phyloP scores from a whole-genome alignment of 2,329 filamentous ascomycete genomes.

The Albophoma yamanashiensis region DNA sequence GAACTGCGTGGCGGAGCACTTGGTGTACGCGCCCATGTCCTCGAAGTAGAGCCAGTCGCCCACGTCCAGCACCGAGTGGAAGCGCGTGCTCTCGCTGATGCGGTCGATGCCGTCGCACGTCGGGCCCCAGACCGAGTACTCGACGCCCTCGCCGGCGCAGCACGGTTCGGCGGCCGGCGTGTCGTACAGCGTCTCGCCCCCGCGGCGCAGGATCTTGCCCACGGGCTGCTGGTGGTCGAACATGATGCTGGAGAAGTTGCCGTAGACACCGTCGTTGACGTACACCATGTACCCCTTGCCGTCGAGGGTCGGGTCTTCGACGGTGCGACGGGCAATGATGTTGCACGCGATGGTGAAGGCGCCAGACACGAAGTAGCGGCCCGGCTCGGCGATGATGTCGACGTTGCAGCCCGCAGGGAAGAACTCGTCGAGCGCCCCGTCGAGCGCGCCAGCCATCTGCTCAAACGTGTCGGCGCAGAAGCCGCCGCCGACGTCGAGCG shows the following conservation, averaged over 20 bases:
- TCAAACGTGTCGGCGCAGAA: constrained; percentile 90
- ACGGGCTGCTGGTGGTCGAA: constrained; percentile 94
- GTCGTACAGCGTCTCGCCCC: constrained; percentile 48
- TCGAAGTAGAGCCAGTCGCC: constrained; percentile 99
- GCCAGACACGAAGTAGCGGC: constrained; percentile 87
- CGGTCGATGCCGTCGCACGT: constrained; percentile 97
- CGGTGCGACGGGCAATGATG: constrained; percentile 87
- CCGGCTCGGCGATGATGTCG: constrained; percentile 88
- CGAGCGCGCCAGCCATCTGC: constrained; percentile 72
- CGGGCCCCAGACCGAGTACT: constrained; percentile 97
- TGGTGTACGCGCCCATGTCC: constrained; percentile 97
- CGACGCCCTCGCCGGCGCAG: constrained; percentile 41
- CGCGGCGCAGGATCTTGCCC: constrained; percentile 65
- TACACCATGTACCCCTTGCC: constrained; percentile 89
- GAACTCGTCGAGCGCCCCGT: constrained; percentile 71
- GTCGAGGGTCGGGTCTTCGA: constrained; percentile 56
- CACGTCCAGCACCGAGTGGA: constrained; percentile 70
- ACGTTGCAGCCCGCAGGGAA: constrained; percentile 66
- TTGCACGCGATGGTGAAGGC: constrained; percentile 95
- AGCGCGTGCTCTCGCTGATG: constrained; percentile 71
- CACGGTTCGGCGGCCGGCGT: constrained; percentile 36
- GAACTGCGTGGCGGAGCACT: constrained; percentile 95
- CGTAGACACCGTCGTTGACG: constrained; percentile 94
- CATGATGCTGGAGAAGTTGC: constrained; percentile 98
- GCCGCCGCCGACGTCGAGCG: constrained; percentile 87